Base-by-base conservation (phyloP, 164 flowering plant genomes). In the Amborella trichopoda region DNA sequence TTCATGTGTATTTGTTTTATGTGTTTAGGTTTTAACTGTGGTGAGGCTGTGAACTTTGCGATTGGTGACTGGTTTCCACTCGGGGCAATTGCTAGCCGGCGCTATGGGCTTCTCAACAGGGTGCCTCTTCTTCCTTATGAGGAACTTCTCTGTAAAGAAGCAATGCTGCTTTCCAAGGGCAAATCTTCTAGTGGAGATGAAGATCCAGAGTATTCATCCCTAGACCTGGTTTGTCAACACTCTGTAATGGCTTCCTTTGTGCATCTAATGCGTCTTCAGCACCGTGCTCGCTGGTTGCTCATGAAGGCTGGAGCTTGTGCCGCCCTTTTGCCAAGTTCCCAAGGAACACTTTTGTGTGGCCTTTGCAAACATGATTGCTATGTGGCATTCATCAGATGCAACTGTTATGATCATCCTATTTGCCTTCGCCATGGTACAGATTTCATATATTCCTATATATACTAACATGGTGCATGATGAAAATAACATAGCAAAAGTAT, bases 1-100 rank as follows among this genome's bases (percentile, higher is more conserved):
- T n/a, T n/a, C n/a, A n/a, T n/a, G n/a, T n/a, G 9, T 30, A 1
- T 30, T 30, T 1, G 9, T 8, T 38, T 38, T 16, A 38, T 38
- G 16, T 11, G 9, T 38, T 18, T 59, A 93, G 99, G 99, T 53
- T 93, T 88, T 59, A 93, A 93, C 52, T 93, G 99, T 61, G 96
- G 95, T 5, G 99, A 93, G 66, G 99, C 99, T 27, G 99, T 93
- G 26, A 93, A 93, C 64, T 93, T 93, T 74, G 99, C 97, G 12
- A 62, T 71, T 59, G 89, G 89, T 49, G 94, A 93, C 62, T 93
- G 99, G 99, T 93, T 93, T 56, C 81, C 76, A 12, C 22, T 83
- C 52, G 99, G 97, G 28, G 87, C 77, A 28, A 53, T 83, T 33
- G 96, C 99, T 40, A 88, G 99, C 59, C 71, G 68, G 40, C 84